phyloP scores from a whole-genome alignment of 768 basidiomycete genomes.

The Lentinula guzmanii region DNA sequence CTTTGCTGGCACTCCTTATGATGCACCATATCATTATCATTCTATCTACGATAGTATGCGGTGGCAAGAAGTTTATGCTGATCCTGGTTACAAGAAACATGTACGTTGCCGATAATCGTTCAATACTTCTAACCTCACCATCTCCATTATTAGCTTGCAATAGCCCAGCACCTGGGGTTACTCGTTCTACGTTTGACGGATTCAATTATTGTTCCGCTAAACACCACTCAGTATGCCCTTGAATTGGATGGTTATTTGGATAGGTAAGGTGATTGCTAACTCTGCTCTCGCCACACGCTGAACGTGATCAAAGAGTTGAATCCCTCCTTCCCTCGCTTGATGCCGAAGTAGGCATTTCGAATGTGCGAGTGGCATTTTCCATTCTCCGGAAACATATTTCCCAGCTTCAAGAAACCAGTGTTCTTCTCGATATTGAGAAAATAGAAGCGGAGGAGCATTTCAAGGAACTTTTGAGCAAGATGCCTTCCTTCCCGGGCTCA shows the following conservation, averaged over 20 bases:
- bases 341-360: slow-evolving; percentile 5
- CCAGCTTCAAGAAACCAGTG: slow-evolving; percentile 43
- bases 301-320: background rate
- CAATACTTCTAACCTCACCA: background rate
- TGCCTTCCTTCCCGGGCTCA: slow-evolving; percentile 21
- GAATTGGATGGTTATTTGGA: slow-evolving; percentile 23
- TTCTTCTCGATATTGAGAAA: slow-evolving; percentile 56
- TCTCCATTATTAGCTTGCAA: slow-evolving; percentile 34
- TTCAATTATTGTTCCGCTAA: slow-evolving; percentile 53
- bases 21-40: slow-evolving; percentile 73
- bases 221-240: slow-evolving; percentile 60
- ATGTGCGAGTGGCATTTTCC: slow-evolving; percentile 28
- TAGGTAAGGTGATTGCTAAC: slow-evolving; percentile 4
- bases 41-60: slow-evolving; percentile 67
- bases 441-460: slow-evolving; percentile 46
- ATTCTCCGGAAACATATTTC: slow-evolving; percentile 40
- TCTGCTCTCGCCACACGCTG: background rate
- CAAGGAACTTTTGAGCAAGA: slow-evolving; percentile 35
- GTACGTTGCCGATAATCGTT: slow-evolving; percentile 28
- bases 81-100: slow-evolving; percentile 71
- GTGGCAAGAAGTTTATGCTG: slow-evolving; percentile 74
- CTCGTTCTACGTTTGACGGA: slow-evolving; percentile 48
- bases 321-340: slow-evolving; percentile 1
- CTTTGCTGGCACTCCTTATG: slow-evolving; percentile 34
- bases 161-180: slow-evolving; percentile 53